Base-by-base conservation (phyloP, 495 filamentous ascomycete genomes). In the Darksidea phi region DNA sequence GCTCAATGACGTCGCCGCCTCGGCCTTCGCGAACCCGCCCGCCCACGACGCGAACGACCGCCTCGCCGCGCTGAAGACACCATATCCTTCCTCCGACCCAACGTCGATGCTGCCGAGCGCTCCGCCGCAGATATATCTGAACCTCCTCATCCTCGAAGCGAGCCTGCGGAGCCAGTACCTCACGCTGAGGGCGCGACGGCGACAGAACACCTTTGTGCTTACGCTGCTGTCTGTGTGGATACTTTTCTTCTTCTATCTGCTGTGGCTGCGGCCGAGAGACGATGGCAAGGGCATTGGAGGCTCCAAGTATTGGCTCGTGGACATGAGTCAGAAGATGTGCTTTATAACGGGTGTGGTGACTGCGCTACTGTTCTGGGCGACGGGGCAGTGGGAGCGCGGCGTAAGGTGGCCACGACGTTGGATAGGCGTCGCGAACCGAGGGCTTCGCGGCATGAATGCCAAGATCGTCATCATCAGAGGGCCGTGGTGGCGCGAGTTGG, bases 71-170 rank as follows among this genome's bases (percentile, higher is more conserved):
- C 57, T 66, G 59, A 64, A 64, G 57, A 53, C 55, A 72, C 74
- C 51, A 67, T 70, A 57, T 17, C 50, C 64, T 4, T 61, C 81
- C 74, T 70, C 76, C 66, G 88, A 96, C 72, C 92, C 92, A 38
- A 79, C 91, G 48, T 86, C 86, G 56, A 82, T 85, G 41, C 83
- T 95, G 26, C 93, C 94, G 11, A 93, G 88, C 61, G 90, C 92
- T 26, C 93, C 88, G 71, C 90, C 84, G n/a, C 95, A 97, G 76
- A 96, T 97, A 68, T 99, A 97, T 77, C 83, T 97, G 66, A 99
- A 99, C 72, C 88, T 99, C 37, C 80, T 99, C 52, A 93, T 99
- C 67, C 87, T 99, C 71, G 94, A 99, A 74, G 90, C 91, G 48
- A 95, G 90, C 13, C 79, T 99, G 23, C 91, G 94, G 43, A 85